Percentiles rank a stretch among this genome's conserved stretches.
Conservation (phyloP, 352 stramenopile species). For the Globisporangium middletonii region DNA sequence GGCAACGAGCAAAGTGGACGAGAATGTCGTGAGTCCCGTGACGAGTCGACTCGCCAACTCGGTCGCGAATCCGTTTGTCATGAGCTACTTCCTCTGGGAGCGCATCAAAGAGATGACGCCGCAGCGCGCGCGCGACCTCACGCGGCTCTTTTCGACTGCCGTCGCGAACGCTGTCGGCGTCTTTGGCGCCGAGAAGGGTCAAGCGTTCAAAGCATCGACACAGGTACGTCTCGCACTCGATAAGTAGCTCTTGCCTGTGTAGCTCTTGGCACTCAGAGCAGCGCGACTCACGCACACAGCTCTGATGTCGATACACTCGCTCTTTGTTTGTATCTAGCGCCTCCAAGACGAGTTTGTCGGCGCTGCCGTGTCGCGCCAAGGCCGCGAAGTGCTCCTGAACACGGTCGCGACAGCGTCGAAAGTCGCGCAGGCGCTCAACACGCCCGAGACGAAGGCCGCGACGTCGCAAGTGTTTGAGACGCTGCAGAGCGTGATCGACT, state of each 20-base stretch:
- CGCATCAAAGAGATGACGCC: constrained; percentile 67
- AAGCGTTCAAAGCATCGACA: constrained; percentile 27
- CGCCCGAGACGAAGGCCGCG: constrained; percentile 58
- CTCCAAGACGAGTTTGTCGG: constrained; percentile 49
- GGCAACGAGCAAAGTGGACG: constrained; percentile 50
- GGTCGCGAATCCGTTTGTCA: constrained; percentile 68
- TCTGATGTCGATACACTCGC: background rate
- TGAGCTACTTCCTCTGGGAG: constrained; percentile 71
- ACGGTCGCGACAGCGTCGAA: constrained; percentile 54
- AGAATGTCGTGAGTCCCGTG: constrained; percentile 52
- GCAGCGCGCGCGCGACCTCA: constrained; percentile 63
- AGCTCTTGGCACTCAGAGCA: background rate
- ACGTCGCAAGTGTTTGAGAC: constrained; percentile 57
- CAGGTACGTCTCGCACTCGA: constrained; percentile 20
- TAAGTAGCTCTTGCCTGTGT: too few species aligned
- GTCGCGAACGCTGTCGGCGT: constrained; percentile 51
- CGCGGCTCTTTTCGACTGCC: constrained; percentile 51
- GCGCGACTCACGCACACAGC: background rate
- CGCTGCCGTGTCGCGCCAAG: constrained; percentile 40
- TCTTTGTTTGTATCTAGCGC: constrained; percentile 3
- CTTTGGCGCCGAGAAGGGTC: constrained; percentile 41
- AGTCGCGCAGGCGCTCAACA: constrained; percentile 64
- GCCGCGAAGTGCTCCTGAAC: constrained; percentile 61
- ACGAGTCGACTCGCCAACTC: constrained; percentile 46
- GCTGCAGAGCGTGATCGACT: constrained; percentile 65